A percentile compares a stretch with the other conserved stretches of the same genome.
phyloP scores from a whole-genome alignment of 108 stramenopile species.

The Nannochloropsis oceanica region DNA sequence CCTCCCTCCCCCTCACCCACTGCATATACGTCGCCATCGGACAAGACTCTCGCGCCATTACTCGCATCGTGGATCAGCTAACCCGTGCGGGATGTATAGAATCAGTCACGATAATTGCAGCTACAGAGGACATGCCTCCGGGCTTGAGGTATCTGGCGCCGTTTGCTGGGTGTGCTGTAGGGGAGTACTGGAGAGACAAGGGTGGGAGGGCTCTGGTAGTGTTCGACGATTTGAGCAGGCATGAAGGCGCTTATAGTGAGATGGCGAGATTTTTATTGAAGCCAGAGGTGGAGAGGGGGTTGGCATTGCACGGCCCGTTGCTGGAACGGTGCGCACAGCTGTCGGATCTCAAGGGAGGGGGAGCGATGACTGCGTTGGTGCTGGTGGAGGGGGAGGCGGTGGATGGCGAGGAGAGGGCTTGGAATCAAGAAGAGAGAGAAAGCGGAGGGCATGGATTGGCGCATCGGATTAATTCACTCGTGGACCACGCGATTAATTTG shows the following conservation, averaged over 20 bases:
- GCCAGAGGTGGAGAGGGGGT: neutral
- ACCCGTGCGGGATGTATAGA: neutral
- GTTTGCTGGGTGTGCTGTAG: slow-evolving; percentile 97
- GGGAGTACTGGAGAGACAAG: slow-evolving; percentile 98
- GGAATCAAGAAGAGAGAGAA: neutral
- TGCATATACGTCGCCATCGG: neutral
- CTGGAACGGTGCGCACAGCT: neutral
- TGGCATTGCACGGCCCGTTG: neutral
- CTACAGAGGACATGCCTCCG: neutral
- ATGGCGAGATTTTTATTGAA: slow-evolving; percentile 45
- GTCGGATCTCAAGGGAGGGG: neutral
- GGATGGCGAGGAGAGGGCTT: neutral
- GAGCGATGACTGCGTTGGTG: neutral
- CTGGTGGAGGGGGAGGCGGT: neutral
- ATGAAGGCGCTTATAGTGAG: slow-evolving; percentile 99
- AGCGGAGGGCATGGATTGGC: neutral
- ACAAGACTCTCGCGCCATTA: neutral
- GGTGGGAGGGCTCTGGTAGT: slow-evolving; percentile 99
- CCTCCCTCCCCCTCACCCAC: neutral
- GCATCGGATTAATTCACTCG: neutral
- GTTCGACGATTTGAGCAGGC: slow-evolving; percentile 98
- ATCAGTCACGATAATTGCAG: neutral
- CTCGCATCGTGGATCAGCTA: neutral
- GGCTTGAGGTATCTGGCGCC: slow-evolving; percentile 81
- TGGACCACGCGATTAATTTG: neutral